Evolutionary conservation across 2,329 filamentous ascomycete species (phyloP), one percentile per base, ranked within the genome.

Genomic region (Grosmannia huntii): DNA sequence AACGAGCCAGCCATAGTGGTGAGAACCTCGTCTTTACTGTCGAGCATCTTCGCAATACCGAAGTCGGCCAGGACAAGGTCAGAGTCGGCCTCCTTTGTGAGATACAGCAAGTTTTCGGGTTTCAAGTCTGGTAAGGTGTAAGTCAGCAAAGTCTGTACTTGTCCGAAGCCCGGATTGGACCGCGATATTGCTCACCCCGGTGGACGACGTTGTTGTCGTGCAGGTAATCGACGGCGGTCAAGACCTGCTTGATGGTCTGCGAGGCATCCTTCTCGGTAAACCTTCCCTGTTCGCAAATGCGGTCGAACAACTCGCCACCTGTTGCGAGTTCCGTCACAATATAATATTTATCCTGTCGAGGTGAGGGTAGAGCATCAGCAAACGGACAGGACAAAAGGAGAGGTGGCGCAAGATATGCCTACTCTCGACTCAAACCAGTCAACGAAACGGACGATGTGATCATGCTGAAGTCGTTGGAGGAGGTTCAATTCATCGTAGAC

Each of bases 341-440:
- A 72, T 99, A 99, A 76, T 96, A 99, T 77, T 99, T 99, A 78
- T 99, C 94, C 90, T 96, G 66, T 33, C 31, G 11, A 11, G 16
- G 19, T 7, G n/a, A 5, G 28, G 5, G 14, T 14, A 21, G 25
- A 14, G 19, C 44, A 21, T 56, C 16, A 56, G 54, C 54, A 57
- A 53, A 11, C 14, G n/a, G 27, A 57, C 3, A 11, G 52, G 23
- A 19, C 27, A 44, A 36, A 52, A 27, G 41, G 5, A 25, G 10
- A n/a, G 25, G 5, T 25, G 10, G 5, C 11, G 12, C 31, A n/a
- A 44, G 14, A 44, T 16, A 46, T 53, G 67, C 84, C 65, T 75
- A 95, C 90, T 75, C 90, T 89, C 59, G 92, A 97, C 75, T 99
- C 94, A 70, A 99, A 99, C 92, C 94, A 99, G 72, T 99, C 94